A percentile compares a stretch with the other conserved stretches of the same genome.
Conservation (phyloP, 2,329 filamentous ascomycete genomes). For the Colletotrichum sp. region DNA sequence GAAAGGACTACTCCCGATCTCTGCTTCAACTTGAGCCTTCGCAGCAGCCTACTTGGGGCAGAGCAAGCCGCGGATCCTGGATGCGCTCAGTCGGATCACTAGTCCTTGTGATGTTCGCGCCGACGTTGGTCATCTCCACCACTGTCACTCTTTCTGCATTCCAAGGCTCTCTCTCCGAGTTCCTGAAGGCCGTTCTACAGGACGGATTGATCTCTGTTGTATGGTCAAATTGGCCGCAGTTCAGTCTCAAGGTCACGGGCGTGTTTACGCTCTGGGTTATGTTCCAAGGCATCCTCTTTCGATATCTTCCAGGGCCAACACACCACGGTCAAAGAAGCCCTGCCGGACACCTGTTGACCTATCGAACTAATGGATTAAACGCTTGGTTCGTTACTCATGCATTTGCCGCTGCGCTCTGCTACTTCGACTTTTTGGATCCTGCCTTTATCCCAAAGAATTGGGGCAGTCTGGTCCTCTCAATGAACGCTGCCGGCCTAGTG, state of each 20-base stretch:
- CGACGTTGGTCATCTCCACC: background rate
- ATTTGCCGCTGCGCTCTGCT: slow-evolving; percentile 29
- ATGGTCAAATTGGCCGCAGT: background rate
- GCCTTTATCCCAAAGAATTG: slow-evolving; percentile 47
- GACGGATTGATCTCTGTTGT: background rate
- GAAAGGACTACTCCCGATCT: background rate
- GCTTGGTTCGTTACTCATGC: slow-evolving; percentile 44
- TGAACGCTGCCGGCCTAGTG: slow-evolving; percentile 38
- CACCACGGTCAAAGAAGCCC: slow-evolving; percentile 45
- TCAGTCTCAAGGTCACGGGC: background rate
- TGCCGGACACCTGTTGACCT: slow-evolving; percentile 45
- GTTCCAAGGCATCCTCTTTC: slow-evolving; percentile 10
- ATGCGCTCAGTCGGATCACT: background rate
- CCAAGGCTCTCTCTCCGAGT: background rate
- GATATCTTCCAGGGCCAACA: slow-evolving; percentile 5
- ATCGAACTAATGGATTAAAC: slow-evolving; percentile 46
- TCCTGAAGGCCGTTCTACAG: background rate
- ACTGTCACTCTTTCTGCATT: background rate
- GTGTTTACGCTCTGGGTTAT: background rate
- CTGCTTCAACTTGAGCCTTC: background rate
- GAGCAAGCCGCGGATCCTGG: background rate
- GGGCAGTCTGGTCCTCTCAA: slow-evolving; percentile 40
- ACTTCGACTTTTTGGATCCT: slow-evolving; percentile 36
- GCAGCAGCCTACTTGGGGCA: background rate
- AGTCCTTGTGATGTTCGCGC: background rate